A percentile compares a stretch with the other conserved stretches of the same genome.
phyloP scores from a whole-genome alignment of 805 yeast species.

The Novakomyces olei region DNA sequence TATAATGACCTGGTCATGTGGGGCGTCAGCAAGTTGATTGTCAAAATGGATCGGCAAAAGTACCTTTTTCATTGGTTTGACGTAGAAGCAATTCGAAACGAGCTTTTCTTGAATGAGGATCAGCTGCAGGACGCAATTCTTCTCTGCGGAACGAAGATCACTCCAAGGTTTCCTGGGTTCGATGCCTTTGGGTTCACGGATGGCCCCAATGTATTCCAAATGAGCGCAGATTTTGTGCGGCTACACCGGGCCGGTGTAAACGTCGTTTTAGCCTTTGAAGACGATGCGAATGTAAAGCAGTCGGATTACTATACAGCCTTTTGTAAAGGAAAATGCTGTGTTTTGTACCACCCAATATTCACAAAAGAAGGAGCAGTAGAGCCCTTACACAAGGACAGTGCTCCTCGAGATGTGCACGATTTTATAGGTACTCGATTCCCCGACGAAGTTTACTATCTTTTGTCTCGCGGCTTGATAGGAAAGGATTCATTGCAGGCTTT shows the following conservation, averaged over 20 bases:
- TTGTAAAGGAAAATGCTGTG: no score
- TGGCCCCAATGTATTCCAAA: no score
- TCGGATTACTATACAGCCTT: no score
- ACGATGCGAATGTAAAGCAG: conserved; percentile 6
- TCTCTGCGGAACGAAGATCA: conserved; percentile 54
- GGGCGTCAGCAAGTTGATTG: conserved; percentile 41
- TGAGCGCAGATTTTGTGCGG: no score
- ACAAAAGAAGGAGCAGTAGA: conserved; percentile 47
- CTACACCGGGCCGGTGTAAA: no score
- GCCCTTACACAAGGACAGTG: conserved; percentile 26
- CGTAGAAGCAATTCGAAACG: no score
- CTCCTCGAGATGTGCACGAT: conserved; percentile 66
- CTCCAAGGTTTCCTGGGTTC: no score
- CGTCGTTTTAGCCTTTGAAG: conserved; percentile 8
- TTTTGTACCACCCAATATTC: conserved; percentile 54
- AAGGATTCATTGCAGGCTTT: conserved; percentile 44
- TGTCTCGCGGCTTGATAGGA: conserved; percentile 51
- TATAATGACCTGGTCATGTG: conserved; percentile 52
- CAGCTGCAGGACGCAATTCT: conserved; percentile 57
- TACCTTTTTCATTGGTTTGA: no score
- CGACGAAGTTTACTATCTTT: conserved; percentile 62
- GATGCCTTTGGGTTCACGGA: no score
- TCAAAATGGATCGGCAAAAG: no score
- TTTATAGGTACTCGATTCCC: conserved; percentile 69
- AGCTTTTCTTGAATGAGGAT: conserved; percentile 32